Base-by-base conservation (phyloP, 2,329 filamentous ascomycete genomes). In the Colletotrichum magnum region DNA sequence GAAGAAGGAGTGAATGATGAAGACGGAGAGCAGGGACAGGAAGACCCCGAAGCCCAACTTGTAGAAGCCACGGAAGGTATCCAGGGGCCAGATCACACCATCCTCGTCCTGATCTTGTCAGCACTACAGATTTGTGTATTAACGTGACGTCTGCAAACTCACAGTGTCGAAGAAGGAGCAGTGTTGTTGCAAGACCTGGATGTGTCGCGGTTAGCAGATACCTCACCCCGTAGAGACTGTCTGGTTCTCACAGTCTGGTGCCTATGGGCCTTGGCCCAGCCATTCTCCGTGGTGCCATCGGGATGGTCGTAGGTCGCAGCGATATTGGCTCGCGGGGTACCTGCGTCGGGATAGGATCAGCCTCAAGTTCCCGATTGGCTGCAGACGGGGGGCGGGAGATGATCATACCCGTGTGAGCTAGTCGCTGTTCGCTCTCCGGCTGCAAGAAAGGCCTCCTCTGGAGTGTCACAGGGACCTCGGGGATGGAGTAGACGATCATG, bases 1-100 rank as follows among this genome's bases (percentile, higher is more conserved):
- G 71, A 86, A 84, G 72, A 76, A 79, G 58, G 76, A 4, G 50
- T 84, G 79, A 61, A 85, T 81, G 50, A 85, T 78, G 12, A 85
- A 66, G 15, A 78, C 64, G 3, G 81, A 75, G 2, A 84, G 61
- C 1, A 80, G 12, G 5, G 80, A 83, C 69, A 85, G 79, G 1
- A 80, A 41, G 13, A 82, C 59, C 57, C 75, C 79, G 74, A 83
- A 84, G 0, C 82, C 82, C 0, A 84, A 72, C 1, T 77, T 77
- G 3, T 77, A 77, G 63, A 84, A 82, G 4, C 82, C 81, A 10
- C 52, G 63, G 70, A 79, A 84, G 0, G 81, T 82, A 68, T 84
- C 79, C 18, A 59, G 63, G 0, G 81, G 82, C 62, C 74, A 80
- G 67, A 84, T 82, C 16, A 78, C 70, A 21, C 81, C 81, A 65